These are phyloP conservation scores for Dothidotthia symphoricarpi DNA, from an alignment of 2,329 filamentous ascomycete species.

Conservation along the genomic window DNA sequence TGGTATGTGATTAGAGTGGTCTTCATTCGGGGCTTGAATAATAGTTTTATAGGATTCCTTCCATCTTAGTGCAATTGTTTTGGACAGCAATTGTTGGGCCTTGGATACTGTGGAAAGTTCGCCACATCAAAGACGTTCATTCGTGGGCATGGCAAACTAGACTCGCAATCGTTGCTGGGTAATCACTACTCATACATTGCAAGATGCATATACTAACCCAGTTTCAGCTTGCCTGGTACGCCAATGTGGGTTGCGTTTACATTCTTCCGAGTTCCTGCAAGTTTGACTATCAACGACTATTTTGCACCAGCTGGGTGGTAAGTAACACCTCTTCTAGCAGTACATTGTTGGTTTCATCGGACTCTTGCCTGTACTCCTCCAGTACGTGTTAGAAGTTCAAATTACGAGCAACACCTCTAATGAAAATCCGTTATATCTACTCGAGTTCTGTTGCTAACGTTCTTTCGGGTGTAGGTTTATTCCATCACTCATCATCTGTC, in stretches of 20 bases:
- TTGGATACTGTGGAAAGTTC: slow-evolving; percentile 42
- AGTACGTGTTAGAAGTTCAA: too few relatives aligned
- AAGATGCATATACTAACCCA: slow-evolving; percentile 18
- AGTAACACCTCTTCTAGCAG: slow-evolving; percentile 7
- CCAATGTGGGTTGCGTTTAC: slow-evolving; percentile 42
- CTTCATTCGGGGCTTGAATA: slow-evolving; percentile 1
- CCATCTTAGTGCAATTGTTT: slow-evolving; percentile 39
- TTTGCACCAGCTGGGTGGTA: slow-evolving; percentile 40
- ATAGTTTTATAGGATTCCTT: slow-evolving; percentile 32
- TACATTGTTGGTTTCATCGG: too few relatives aligned
- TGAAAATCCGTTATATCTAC: neutral
- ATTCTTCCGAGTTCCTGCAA: slow-evolving; percentile 25
- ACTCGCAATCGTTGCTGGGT: slow-evolving; percentile 40
- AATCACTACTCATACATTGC: slow-evolving; percentile 4
- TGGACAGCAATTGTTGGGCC: slow-evolving; percentile 39
- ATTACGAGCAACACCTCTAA: too few relatives aligned
- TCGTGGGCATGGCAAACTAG: slow-evolving; percentile 43
- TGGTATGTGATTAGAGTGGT: slow-evolving; percentile 50
- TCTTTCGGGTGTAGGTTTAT: slow-evolving; percentile 28
- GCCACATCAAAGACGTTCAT: slow-evolving; percentile 38
- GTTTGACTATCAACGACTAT: slow-evolving; percentile 29
- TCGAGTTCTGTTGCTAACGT: too few relatives aligned
- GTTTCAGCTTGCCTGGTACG: slow-evolving; percentile 35
- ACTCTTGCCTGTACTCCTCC: too few relatives aligned
- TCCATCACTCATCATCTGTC: slow-evolving; percentile 38